phyloP scores from a whole-genome alignment of 805 yeast genomes.

The Starmerella tilneyi region DNA sequence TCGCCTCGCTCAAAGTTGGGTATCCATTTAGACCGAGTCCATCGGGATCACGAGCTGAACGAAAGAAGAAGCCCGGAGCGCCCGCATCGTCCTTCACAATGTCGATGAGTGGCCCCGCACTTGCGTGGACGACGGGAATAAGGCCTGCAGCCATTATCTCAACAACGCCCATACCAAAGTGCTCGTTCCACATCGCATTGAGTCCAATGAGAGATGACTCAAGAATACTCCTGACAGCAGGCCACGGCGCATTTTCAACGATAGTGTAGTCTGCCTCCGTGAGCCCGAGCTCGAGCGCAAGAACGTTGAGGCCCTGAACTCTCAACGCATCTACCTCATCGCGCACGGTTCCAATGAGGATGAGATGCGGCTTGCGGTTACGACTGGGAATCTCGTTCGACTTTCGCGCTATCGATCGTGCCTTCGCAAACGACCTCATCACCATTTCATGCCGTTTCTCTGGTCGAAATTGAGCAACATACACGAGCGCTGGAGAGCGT shows the following conservation, averaged over 20 bases:
- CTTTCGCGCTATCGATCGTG: slow-evolving; percentile 26
- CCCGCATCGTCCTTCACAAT: slow-evolving; percentile 50
- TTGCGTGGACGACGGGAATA: slow-evolving; percentile 82
- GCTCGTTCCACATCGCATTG: slow-evolving; percentile 99
- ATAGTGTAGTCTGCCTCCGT: slow-evolving; percentile 40
- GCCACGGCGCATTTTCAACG: slow-evolving; percentile 64
- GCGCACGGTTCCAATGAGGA: slow-evolving; percentile 79
- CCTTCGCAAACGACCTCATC: slow-evolving; percentile 51
- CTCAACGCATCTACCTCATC: slow-evolving; percentile 51
- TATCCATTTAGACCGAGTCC: slow-evolving; percentile 28
- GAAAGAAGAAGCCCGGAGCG: slow-evolving; percentile 72
- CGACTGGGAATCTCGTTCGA: slow-evolving; percentile 9
- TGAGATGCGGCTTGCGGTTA: slow-evolving; percentile 42
- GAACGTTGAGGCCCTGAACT: slow-evolving; percentile 41
- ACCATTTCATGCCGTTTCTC: slow-evolving; percentile 82
- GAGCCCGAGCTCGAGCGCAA: slow-evolving; percentile 38
- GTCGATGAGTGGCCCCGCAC: slow-evolving; percentile 89
- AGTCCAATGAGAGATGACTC: slow-evolving; percentile 59
- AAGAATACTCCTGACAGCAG: slow-evolving; percentile 46
- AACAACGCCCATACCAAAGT: slow-evolving; percentile 94
- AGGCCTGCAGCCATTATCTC: slow-evolving; percentile 80
- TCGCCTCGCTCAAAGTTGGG: slow-evolving; percentile 42
- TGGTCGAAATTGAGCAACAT: slow-evolving; percentile 87
- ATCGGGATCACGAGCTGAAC: slow-evolving; percentile 63
- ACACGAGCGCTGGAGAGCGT: slow-evolving; percentile 33